Conservation (phyloP, 2,329 filamentous ascomycete species). For the Hypoxylon sp. region DNA sequence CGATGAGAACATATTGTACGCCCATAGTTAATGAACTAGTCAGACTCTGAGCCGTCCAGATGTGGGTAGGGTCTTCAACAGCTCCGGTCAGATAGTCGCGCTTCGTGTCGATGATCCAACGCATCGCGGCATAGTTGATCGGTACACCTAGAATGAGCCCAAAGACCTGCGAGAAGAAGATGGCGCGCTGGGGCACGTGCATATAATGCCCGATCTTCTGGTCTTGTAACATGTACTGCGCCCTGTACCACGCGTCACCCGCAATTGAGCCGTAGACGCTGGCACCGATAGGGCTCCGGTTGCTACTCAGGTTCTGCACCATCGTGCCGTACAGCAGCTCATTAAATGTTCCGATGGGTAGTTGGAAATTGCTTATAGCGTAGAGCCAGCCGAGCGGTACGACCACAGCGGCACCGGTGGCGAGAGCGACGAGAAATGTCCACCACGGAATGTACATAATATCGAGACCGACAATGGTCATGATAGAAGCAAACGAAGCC, state of each 20-base stretch:
- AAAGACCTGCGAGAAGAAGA: slow-evolving; percentile 69
- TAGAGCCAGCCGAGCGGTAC: slow-evolving; percentile 67
- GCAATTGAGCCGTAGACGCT: slow-evolving; percentile 42
- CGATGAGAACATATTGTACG: slow-evolving; percentile 67
- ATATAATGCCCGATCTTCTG: slow-evolving; percentile 72
- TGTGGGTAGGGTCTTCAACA: slow-evolving; percentile 61
- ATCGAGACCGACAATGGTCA: slow-evolving; percentile 59
- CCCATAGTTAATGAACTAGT: slow-evolving; percentile 60
- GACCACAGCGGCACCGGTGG: slow-evolving; percentile 62
- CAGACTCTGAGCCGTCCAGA: slow-evolving; percentile 67
- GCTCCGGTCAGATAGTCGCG: slow-evolving; percentile 61
- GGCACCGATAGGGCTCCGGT: slow-evolving; percentile 66
- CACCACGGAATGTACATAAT: slow-evolving; percentile 66
- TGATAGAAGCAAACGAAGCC: slow-evolving; percentile 55
- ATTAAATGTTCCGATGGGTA: slow-evolving; percentile 65
- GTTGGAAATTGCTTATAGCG: slow-evolving; percentile 62
- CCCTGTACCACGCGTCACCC: slow-evolving; percentile 62
- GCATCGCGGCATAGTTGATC: slow-evolving; percentile 67
- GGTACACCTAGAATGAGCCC: slow-evolving; percentile 66
- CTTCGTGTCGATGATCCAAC: slow-evolving; percentile 66
- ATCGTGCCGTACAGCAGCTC: slow-evolving; percentile 68
- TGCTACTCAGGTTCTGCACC: slow-evolving; percentile 58
- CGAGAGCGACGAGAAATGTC: slow-evolving; percentile 66
- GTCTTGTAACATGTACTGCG: slow-evolving; percentile 66
- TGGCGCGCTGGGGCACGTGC: slow-evolving; percentile 64